phyloP scores from a whole-genome alignment of 1,284 basidiomycete species.

The Boletus mariae region DNA sequence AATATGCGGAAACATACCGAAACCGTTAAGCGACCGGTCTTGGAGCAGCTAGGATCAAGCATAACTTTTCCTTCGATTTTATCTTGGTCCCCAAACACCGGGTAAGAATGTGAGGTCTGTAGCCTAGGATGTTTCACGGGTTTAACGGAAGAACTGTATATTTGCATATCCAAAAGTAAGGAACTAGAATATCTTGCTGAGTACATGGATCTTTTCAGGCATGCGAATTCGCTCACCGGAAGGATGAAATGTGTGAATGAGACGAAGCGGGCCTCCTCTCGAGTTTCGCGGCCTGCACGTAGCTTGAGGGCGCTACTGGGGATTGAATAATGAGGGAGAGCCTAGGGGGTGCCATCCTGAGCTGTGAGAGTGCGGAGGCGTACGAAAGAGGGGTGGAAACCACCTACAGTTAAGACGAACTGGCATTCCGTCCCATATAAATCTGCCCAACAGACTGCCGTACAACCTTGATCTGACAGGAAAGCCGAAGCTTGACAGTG shows the following conservation, averaged over 20 bases:
- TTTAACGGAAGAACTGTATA: constrained; percentile 58
- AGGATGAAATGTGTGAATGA: constrained; percentile 42
- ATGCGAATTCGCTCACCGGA: constrained; percentile 37
- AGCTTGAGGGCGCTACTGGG: constrained; percentile 21
- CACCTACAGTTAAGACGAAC: neutral
- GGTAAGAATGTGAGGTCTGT: constrained; percentile 39
- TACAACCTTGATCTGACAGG: constrained; percentile 24
- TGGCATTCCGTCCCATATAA: constrained; percentile 19
- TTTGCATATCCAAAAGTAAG: constrained; percentile 52
- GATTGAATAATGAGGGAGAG: constrained; percentile 27
- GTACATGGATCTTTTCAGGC: neutral
- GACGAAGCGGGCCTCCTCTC: constrained; percentile 15
- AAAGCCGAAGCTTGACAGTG: constrained; percentile 8
- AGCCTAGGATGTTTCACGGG: constrained; percentile 38
- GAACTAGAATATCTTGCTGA: constrained; percentile 39
- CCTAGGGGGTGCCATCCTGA: constrained; percentile 21
- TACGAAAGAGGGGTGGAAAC: constrained; percentile 1
- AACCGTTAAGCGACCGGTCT: constrained; percentile 54
- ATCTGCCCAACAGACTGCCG: constrained; percentile 18
- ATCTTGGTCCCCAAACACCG: constrained; percentile 60
- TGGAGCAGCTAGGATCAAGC: constrained; percentile 48
- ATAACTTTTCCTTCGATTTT: constrained; percentile 55
- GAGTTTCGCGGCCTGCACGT: constrained; percentile 22
- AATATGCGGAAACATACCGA: constrained; percentile 39
- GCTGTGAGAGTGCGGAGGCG: neutral